Conservation (phyloP, 164 flowering plant species). For the Nelumbo lutea region DNA sequence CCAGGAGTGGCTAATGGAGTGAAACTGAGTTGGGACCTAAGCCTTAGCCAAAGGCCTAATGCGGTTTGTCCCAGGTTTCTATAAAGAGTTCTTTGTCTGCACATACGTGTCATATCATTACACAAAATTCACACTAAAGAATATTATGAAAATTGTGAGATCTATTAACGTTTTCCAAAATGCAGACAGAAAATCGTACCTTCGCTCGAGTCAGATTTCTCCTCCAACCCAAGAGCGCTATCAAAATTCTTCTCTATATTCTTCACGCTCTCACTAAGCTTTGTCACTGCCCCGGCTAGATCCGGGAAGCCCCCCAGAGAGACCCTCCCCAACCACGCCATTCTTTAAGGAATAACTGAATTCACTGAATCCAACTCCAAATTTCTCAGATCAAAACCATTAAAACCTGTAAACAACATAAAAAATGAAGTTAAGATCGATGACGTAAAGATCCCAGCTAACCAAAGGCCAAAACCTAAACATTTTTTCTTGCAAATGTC, state of each 20-base stretch:
- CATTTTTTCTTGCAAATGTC: no score
- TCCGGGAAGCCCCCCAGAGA: conserved; percentile 86
- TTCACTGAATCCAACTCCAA: conserved; percentile 17
- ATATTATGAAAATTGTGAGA: no score
- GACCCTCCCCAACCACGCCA: conserved; percentile 98
- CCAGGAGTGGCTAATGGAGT: neutral
- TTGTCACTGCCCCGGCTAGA: conserved; percentile 94
- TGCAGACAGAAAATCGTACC: conserved; percentile 27
- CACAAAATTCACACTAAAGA: no score
- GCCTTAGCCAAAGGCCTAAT: no score
- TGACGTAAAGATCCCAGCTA: neutral
- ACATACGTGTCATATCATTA: no score
- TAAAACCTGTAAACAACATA: conserved; percentile 14
- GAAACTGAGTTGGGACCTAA: neutral
- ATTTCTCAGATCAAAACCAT: conserved; percentile 13
- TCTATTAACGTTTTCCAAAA: no score
- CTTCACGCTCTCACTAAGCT: conserved; percentile 96
- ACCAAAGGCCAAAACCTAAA: neutral
- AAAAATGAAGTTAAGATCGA: neutral
- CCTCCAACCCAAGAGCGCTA: conserved; percentile 89
- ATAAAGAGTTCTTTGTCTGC: no score
- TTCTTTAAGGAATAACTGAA: conserved; percentile 16
- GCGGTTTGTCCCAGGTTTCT: no score
- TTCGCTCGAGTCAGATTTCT: conserved; percentile 59
- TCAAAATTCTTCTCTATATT: conserved; percentile 98